phyloP scores from a whole-genome alignment of 2,329 filamentous ascomycete species.

The Apiospora marii region DNA sequence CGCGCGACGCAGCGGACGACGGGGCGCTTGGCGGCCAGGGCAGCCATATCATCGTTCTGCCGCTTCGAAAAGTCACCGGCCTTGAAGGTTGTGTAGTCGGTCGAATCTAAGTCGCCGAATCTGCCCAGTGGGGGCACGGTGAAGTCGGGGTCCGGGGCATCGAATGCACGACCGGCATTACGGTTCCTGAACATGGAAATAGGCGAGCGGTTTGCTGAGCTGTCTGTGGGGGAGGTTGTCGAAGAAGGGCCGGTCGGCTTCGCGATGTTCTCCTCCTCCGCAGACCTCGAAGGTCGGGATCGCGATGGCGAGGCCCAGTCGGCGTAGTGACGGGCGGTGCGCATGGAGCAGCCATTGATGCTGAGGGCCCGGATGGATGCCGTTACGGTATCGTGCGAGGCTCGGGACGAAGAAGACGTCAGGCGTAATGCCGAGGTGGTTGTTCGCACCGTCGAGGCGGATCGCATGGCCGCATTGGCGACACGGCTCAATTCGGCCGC shows the following conservation, averaged over 20 bases:
- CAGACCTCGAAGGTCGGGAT: background rate
- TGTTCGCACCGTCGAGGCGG: conserved; percentile 20
- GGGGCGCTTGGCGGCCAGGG: conserved; percentile 31
- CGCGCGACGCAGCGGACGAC: conserved; percentile 50
- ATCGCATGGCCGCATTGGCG: conserved; percentile 28
- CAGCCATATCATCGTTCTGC: conserved; percentile 26
- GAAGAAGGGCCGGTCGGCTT: conserved; percentile 24
- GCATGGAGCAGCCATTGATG: conserved; percentile 3
- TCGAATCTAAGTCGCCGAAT: background rate
- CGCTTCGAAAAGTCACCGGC: conserved; percentile 33
- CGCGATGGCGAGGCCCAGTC: conserved; percentile 32
- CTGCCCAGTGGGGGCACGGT: background rate
- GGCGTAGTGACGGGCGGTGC: conserved; percentile 29
- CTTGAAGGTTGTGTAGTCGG: conserved; percentile 25
- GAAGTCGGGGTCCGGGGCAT: conserved; percentile 18
- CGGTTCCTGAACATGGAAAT: background rate
- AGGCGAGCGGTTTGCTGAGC: background rate
- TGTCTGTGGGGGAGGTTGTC: background rate
- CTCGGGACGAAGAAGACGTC: background rate
- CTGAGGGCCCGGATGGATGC: background rate
- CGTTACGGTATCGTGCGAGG: background rate
- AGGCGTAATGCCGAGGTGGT: background rate
- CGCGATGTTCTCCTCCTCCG: conserved; percentile 21
- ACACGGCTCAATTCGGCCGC: conserved; percentile 28
- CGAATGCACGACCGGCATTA: conserved; percentile 1